These are phyloP conservation scores for Sindora glabra DNA, from an alignment of 306 rosid species.

Conservation along the genomic window DNA sequence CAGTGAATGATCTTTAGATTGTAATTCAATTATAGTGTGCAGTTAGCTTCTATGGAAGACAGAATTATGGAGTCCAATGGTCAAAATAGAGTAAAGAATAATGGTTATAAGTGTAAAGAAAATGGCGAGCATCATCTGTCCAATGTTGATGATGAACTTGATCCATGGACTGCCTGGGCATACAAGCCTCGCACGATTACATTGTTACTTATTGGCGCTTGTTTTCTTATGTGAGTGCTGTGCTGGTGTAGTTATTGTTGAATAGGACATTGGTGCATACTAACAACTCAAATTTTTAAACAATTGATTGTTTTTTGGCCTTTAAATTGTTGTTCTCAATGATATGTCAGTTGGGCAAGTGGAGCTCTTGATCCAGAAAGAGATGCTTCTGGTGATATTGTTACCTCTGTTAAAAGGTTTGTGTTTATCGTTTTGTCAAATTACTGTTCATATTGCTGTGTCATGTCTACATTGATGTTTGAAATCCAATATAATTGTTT, in stretches of 20 bases:
- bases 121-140: constrained; percentile 55
- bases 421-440: constrained; percentile 10
- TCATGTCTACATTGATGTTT: background rate
- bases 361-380: constrained; percentile 92
- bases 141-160: constrained; percentile 57
- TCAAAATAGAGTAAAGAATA: constrained; percentile 47
- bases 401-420: constrained; percentile 86
- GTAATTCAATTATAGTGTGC: constrained; percentile 25
- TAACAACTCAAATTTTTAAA: background rate
- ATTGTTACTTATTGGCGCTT: constrained; percentile 83
- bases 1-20: constrained; percentile 16
- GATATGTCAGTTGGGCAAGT: constrained; percentile 76
- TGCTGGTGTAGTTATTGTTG: constrained; percentile 7
- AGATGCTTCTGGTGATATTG: constrained; percentile 70
- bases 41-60: constrained; percentile 25
- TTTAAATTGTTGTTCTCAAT: background rate
- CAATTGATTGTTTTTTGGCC: background rate
- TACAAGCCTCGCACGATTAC: constrained; percentile 96
- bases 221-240: constrained; percentile 90
- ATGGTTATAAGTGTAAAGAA: constrained; percentile 45
- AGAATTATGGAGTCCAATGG: constrained; percentile 70
- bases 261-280: background rate
- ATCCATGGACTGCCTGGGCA: constrained; percentile 99
- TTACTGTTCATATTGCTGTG: background rate
- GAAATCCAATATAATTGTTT: constrained; percentile 15